These are phyloP conservation scores for Rosellinia necatrix DNA, from an alignment of 2,329 filamentous ascomycete genomes.

Conservation along the genomic window DNA sequence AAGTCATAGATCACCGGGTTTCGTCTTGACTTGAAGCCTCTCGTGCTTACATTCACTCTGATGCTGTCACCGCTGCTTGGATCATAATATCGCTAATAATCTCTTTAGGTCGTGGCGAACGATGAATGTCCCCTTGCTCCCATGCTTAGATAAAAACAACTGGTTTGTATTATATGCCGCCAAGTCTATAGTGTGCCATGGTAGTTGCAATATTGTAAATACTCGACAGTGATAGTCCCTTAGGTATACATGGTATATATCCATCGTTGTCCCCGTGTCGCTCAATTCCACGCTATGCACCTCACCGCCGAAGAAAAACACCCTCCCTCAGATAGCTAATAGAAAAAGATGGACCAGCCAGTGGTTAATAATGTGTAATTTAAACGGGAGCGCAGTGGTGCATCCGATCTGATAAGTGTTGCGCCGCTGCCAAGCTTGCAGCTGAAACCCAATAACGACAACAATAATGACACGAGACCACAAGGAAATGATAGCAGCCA, in stretches of 20 bases:
- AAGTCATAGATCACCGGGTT: no score
- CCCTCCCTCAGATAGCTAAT: conserved; percentile 1
- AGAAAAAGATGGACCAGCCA: conserved; percentile 24
- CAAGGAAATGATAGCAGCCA: background rate
- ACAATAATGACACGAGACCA: background rate
- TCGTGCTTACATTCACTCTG: no score
- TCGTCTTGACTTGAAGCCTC: no score
- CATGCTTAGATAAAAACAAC: conserved; percentile 16
- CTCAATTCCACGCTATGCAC: conserved; percentile 10
- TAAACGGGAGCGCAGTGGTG: conserved; percentile 1
- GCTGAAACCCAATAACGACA: no score
- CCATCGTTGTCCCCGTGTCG: conserved; percentile 14
- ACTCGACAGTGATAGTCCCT: background rate
- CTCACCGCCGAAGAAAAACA: background rate
- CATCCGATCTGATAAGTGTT: background rate
- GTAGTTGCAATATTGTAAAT: background rate
- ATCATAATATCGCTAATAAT: no score
- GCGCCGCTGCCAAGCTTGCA: background rate
- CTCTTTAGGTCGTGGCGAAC: no score
- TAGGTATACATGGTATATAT: conserved; percentile 3
- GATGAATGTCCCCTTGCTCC: conserved; percentile 9
- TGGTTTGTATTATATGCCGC: background rate
- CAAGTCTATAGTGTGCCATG: conserved; percentile 1
- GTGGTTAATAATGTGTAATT: conserved; percentile 13
- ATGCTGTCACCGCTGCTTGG: background rate